phyloP scores from a whole-genome alignment of 2,329 filamentous ascomycete species.

The Lithohypha guttulata region DNA sequence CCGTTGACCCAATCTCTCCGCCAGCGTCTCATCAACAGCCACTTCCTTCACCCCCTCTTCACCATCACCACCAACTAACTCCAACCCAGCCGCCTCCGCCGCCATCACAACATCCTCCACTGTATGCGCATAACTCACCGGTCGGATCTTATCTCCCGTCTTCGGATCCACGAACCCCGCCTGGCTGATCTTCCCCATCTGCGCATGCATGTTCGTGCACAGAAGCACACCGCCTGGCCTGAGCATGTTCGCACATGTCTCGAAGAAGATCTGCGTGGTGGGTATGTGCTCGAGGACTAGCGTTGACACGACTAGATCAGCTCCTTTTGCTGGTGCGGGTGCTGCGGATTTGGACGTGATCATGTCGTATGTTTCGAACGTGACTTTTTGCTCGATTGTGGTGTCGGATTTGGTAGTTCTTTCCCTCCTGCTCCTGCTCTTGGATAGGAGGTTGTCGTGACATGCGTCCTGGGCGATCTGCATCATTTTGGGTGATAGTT shows the following conservation, averaged over 20 bases:
- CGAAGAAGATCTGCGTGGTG: constrained; percentile 45
- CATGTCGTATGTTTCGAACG: constrained; percentile 33
- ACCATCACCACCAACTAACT: constrained; percentile 25
- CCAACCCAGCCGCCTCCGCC: constrained; percentile 38
- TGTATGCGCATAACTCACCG: constrained; percentile 48
- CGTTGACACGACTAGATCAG: constrained; percentile 42
- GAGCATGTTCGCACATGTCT: constrained; percentile 35
- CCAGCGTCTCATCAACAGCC: constrained; percentile 43
- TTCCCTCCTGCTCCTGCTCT: too few relatives aligned
- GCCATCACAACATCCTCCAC: constrained; percentile 41
- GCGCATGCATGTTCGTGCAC: constrained; percentile 58
- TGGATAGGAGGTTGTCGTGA: not conserved
- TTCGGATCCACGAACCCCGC: constrained; percentile 50
- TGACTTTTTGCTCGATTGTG: constrained; percentile 10
- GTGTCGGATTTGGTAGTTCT: not conserved
- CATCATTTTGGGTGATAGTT: constrained; percentile 49
- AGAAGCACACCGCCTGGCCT: constrained; percentile 40
- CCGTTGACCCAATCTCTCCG: constrained; percentile 48
- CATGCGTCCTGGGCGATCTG: constrained; percentile 34
- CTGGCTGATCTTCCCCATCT: constrained; percentile 46
- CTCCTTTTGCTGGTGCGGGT: constrained; percentile 19
- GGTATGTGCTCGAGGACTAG: constrained; percentile 56
- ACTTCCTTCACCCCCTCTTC: constrained; percentile 30
- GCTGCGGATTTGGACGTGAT: constrained; percentile 16
- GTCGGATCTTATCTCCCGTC: constrained; percentile 47